These are phyloP conservation scores for Metschnikowia santaceciliae DNA, from an alignment of 805 yeast species.

Conservation along the genomic window DNA sequence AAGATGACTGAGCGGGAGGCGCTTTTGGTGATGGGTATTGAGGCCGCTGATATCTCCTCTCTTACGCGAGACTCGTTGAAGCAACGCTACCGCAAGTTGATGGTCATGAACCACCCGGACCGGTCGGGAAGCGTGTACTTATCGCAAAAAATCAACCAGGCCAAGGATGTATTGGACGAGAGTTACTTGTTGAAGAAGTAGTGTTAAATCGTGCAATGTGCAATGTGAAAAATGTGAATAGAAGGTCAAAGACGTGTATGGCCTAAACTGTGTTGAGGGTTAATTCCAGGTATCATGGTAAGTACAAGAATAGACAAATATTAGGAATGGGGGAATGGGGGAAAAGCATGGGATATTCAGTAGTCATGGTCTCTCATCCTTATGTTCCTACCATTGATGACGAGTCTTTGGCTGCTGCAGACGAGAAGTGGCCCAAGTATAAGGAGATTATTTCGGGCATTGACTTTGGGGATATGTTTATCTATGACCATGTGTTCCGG, in stretches of 20 bases:
- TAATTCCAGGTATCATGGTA: too few species aligned
- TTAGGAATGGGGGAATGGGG: too few species aligned
- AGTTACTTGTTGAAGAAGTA: conserved; percentile 31
- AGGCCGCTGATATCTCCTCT: conserved; percentile 33
- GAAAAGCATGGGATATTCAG: too few species aligned
- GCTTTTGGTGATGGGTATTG: conserved; percentile 36
- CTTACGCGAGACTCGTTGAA: conserved; percentile 25
- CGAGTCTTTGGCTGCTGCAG: conserved; percentile 1
- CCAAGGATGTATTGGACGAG: conserved; percentile 37
- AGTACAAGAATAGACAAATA: too few species aligned
- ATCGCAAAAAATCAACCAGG: conserved; percentile 41
- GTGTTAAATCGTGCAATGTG: too few species aligned
- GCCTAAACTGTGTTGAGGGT: too few species aligned
- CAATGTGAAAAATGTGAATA: too few species aligned
- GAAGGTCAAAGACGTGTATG: too few species aligned
- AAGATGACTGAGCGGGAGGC: conserved; percentile 46
- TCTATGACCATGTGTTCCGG: conserved; percentile 6
- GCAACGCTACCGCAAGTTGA: conserved; percentile 35
- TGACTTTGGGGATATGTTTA: conserved; percentile 6
- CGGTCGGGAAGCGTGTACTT: conserved; percentile 37
- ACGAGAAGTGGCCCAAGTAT: conserved; percentile 7
- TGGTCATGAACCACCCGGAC: conserved; percentile 43
- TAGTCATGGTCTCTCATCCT: too few species aligned
- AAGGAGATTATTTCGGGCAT: not conserved
- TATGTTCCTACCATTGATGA: not conserved